Percentiles rank a stretch among this genome's conserved stretches.
These are phyloP conservation scores for Euphrasia arctica DNA, from an alignment of 305 asterid genomes.

Conservation along the genomic window DNA sequence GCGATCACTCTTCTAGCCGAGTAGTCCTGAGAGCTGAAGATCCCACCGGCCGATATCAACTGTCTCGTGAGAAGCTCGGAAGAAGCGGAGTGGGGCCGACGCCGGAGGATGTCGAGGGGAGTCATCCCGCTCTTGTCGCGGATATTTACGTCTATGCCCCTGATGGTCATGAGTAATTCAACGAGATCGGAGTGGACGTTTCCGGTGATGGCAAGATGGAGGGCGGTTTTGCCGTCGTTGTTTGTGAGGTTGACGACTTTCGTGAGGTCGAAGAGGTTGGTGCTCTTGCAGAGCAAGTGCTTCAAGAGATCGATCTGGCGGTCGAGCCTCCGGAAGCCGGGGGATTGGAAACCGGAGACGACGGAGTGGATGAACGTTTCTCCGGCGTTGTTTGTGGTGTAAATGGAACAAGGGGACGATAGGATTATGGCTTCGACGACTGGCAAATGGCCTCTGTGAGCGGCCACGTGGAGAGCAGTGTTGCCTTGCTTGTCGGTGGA, in stretches of 20 bases:
- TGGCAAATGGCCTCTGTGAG: constrained; percentile 76
- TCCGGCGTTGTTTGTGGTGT: constrained; percentile 52
- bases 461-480: constrained; percentile 86
- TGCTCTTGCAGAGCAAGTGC: constrained; percentile 39
- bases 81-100: constrained; percentile 57
- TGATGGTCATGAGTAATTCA: constrained; percentile 65
- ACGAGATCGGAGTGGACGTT: constrained; percentile 79
- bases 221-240: constrained; percentile 66
- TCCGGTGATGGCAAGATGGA: constrained; percentile 71
- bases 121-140: constrained; percentile 68
- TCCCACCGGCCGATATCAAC: constrained; percentile 83
- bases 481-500: constrained; percentile 76
- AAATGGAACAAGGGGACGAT: constrained; percentile 54
- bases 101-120: constrained; percentile 73
- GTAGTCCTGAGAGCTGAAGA: constrained; percentile 57
- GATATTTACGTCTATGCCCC: constrained; percentile 53
- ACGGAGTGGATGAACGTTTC: constrained; percentile 81
- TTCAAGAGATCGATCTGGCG: constrained; percentile 72
- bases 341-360: constrained; percentile 77
- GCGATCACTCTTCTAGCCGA: constrained; percentile 70
- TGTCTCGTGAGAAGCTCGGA: constrained; percentile 63
- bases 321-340: constrained; percentile 76
- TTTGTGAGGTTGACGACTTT: constrained; percentile 53
- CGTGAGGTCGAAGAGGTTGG: constrained; percentile 42
- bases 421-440: constrained; percentile 70